Evolutionary conservation across 352 stramenopile genomes (phyloP), one percentile per base, ranked within the genome.

Genomic region (Pythium sp.): DNA sequence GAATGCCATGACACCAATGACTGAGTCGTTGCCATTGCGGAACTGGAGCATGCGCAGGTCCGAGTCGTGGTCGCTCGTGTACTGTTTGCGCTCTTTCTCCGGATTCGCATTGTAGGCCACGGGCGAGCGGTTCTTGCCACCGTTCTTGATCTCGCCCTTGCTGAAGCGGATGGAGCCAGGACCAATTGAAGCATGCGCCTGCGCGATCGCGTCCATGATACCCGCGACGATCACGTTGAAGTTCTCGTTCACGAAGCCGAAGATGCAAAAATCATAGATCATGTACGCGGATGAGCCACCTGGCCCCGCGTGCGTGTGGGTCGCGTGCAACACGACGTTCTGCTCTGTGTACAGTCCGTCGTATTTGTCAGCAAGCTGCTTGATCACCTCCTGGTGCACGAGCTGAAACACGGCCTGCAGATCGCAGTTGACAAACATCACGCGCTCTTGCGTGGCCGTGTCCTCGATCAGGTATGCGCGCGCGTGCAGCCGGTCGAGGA

Each of bases 271-370:
- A 64, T 82, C 73, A 70, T 91, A 96, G 6, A 95, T 54, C 18
- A 87, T 77, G 67, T 96, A 94, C 41, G 91, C 83, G 4, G 89
- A 74, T 22, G 86, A 91, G 5, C 90, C 90, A 34, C 77, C 87
- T 0, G 89, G 86, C 0, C 78, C 84, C 5, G 78, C 84, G 68
- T 97, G 90, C 22, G 89, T 95, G 72, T 97, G 89, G 0, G 86
- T 95, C 30, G 84, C 88, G 57, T 84, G 84, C 1, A 96, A 72
- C n/a, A 81, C 71, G 36, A 93, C 72, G 71, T 92, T 94, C 57
- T 91, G 79, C 59, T 77, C 79, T 0, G 73, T 80, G 76, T 86
- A 86, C n/a, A 81, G 8, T 3, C 76, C 69, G 36, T 62, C 49
- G 56, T 82, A 84, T 18, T 74, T 74, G 56, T 12, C 30, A 5